Evolutionary conservation across 305 asterid genomes (phyloP).

Genomic region (Fraxinus angustifolia): DNA sequence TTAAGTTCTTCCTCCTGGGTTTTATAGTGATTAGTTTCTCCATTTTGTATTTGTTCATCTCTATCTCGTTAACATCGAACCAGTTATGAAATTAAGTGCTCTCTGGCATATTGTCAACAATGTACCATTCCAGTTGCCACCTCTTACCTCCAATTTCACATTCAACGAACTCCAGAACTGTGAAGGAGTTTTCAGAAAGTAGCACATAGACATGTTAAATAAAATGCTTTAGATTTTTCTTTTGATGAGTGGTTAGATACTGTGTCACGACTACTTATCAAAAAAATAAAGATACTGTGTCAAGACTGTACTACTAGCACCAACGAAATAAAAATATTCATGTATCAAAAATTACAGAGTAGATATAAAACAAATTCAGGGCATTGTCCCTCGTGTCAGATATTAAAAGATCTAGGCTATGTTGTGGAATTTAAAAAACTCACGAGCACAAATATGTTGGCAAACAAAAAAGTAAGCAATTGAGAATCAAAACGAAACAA

Average conservation of each 20-base stretch:
- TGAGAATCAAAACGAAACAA: neutral
- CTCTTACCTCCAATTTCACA: neutral
- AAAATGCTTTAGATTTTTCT: neutral
- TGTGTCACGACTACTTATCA: neutral
- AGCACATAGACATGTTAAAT: neutral
- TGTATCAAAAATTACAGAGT: neutral
- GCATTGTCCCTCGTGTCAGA: neutral
- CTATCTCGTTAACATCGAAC: neutral
- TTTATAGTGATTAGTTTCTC: constrained; percentile 8
- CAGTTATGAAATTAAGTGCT: neutral
- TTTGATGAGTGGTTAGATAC: neutral
- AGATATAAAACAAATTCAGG: neutral
- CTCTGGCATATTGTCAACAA: neutral
- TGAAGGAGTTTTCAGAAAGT: neutral
- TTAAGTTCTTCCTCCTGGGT: neutral
- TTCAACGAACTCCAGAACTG: neutral
- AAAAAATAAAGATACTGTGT: neutral
- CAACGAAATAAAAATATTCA: neutral
- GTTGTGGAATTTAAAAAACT: neutral
- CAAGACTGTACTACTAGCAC: neutral
- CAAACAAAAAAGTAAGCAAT: neutral
- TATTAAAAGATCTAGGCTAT: neutral
- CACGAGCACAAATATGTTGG: neutral
- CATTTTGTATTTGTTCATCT: constrained; percentile 8
- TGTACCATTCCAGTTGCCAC: neutral